Conservation (phyloP, 768 basidiomycete species). For the Boletus speciosus region DNA sequence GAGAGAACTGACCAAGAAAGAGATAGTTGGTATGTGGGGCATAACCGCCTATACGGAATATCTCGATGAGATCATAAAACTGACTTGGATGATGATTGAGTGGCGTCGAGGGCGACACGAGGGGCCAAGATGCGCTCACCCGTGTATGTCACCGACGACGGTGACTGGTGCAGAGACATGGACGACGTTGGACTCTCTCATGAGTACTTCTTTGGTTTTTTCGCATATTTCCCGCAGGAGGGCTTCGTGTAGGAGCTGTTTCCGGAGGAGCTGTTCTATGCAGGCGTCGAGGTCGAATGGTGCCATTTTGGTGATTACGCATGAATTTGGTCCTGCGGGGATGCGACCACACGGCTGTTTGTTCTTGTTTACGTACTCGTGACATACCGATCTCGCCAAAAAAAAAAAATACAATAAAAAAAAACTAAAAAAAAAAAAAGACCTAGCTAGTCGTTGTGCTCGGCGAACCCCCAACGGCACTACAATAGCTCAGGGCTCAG, state of each 20-base stretch:
- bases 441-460: neutral
- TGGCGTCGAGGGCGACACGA: constrained; percentile 22
- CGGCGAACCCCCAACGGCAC: neutral
- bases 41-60: constrained; percentile 97
- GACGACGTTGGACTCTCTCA: constrained; percentile 98
- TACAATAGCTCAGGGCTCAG: constrained; percentile 11
- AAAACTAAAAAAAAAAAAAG: constrained; percentile 4
- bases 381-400: constrained; percentile 7
- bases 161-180: constrained; percentile 96
- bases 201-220: constrained; percentile 98
- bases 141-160: constrained; percentile 98
- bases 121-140: constrained; percentile 54
- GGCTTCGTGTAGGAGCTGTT: constrained; percentile 93
- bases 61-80: constrained; percentile 99
- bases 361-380: constrained; percentile 10
- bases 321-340: neutral
- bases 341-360: constrained; percentile 16
- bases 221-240: constrained; percentile 98
- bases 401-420: constrained; percentile 6
- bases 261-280: constrained; percentile 83
- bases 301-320: constrained; percentile 23
- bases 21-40: constrained; percentile 97
- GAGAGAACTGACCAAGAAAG: constrained; percentile 76
- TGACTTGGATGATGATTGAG: constrained; percentile 62
- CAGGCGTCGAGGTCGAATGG: constrained; percentile 97